phyloP scores from a whole-genome alignment of 2,329 filamentous ascomycete genomes.

The Thielaviopsis euricoi region DNA sequence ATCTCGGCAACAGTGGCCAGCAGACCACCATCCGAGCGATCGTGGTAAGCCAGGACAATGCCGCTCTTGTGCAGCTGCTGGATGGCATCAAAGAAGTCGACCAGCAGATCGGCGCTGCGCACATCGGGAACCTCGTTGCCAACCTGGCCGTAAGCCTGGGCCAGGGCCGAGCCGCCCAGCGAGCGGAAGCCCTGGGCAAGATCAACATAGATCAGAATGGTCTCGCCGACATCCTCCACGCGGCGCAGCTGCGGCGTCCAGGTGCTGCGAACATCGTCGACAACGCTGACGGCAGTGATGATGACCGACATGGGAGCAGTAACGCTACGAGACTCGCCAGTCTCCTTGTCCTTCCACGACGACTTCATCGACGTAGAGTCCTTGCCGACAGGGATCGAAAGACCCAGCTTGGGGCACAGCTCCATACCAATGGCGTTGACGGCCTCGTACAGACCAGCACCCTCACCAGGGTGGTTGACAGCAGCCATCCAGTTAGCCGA shows the following conservation, averaged over 20 bases:
- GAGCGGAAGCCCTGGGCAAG: conserved; percentile 66
- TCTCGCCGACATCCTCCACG: conserved; percentile 75
- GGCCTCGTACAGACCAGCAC: conserved; percentile 80
- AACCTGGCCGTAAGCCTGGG: conserved; percentile 74
- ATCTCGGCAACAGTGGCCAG: conserved; percentile 87
- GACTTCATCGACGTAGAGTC: conserved; percentile 99
- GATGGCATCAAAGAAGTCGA: conserved; percentile 83
- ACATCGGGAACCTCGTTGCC: conserved; percentile 78
- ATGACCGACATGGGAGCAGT: conserved; percentile 83
- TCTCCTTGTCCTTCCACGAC: conserved; percentile 64
- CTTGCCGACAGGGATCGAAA: conserved; percentile 92
- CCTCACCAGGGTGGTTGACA: conserved; percentile 83
- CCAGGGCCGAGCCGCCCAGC: conserved; percentile 78
- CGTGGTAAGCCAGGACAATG: conserved; percentile 80
- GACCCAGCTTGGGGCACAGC: conserved; percentile 73
- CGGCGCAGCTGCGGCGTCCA: conserved; percentile 86
- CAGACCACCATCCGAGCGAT: conserved; percentile 82
- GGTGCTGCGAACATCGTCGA: conserved; percentile 66
- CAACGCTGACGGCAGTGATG: conserved; percentile 77
- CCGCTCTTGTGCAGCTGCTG: conserved; percentile 41
- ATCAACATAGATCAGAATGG: conserved; percentile 78
- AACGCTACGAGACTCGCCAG: conserved; percentile 59
- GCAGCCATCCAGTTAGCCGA: conserved; percentile 99
- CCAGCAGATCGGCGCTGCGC: conserved; percentile 61
- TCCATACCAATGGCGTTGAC: conserved; percentile 88